Percentiles rank a stretch among this genome's conserved stretches.
These are phyloP conservation scores for Hypoxylon lienhwacheense DNA, from an alignment of 495 filamentous ascomycete genomes.

Conservation along the genomic window DNA sequence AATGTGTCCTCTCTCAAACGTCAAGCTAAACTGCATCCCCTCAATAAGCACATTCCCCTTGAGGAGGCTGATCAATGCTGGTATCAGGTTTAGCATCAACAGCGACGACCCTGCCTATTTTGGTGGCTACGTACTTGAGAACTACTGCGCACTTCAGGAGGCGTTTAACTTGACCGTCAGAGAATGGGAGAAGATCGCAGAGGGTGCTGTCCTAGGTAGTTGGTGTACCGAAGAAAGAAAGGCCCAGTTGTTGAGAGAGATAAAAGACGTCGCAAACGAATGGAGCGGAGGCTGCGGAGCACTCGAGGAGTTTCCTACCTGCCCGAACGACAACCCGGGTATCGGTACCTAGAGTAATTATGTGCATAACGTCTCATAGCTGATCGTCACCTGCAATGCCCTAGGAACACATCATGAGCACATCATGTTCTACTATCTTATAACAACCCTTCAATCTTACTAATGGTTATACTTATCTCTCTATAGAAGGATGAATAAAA, in stretches of 20 bases:
- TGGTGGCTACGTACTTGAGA: conserved; percentile 74
- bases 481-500: no score
- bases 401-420: no score
- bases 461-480: no score
- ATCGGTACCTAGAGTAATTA: background rate
- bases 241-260: conserved; percentile 43
- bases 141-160: conserved; percentile 75
- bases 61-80: conserved; percentile 63
- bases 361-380: background rate
- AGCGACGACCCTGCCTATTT: conserved; percentile 84
- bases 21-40: conserved; percentile 61
- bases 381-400: no score
- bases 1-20: conserved; percentile 74
- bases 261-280: conserved; percentile 35
- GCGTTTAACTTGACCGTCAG: conserved; percentile 61
- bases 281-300: conserved; percentile 2
- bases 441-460: no score
- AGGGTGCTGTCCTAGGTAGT: conserved; percentile 64
- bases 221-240: conserved; percentile 57
- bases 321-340: background rate
- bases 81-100: conserved; percentile 69
- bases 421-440: no score
- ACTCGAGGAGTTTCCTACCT: background rate
- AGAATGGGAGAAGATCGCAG: conserved; percentile 68
- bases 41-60: conserved; percentile 63